Conservation (phyloP, 371 early-diverging fungal species). For the Syncephalastrum monosporum region DNA sequence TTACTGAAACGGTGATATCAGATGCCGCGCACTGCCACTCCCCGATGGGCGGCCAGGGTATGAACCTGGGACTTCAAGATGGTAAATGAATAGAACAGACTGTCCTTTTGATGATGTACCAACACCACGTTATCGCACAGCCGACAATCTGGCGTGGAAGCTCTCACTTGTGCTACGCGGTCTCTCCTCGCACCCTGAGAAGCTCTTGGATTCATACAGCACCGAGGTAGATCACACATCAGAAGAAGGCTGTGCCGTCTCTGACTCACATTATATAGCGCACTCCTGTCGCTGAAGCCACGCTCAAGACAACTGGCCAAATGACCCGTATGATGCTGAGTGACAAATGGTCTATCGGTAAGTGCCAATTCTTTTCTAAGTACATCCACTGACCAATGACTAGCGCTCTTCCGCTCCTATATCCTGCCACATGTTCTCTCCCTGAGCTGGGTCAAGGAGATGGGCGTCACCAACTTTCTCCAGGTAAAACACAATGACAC, state of each 20-base stretch:
- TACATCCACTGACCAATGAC: background rate
- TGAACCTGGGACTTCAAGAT: conserved; percentile 43
- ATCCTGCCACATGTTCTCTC: background rate
- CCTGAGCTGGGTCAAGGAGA: background rate
- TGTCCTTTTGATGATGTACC: no score
- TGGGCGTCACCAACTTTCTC: background rate
- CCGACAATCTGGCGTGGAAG: conserved; percentile 46
- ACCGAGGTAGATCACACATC: conserved; percentile 20
- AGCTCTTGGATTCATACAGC: conserved; percentile 32
- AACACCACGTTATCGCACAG: conserved; percentile 10
- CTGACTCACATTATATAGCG: background rate
- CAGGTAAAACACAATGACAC: conserved; percentile 3
- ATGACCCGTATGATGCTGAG: conserved; percentile 6
- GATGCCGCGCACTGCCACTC: conserved; percentile 47
- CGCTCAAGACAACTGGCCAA: background rate
- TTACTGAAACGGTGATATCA: background rate
- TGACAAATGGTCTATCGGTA: background rate
- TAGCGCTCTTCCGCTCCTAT: no score
- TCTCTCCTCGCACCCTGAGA: conserved; percentile 22
- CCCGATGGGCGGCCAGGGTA: conserved; percentile 36
- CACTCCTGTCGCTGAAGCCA: background rate
- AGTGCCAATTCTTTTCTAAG: background rate
- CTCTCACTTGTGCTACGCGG: conserved; percentile 33
- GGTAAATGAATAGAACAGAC: conserved; percentile 19
- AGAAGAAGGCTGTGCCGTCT: no score